A percentile compares a stretch with the other conserved stretches of the same genome.
Evolutionary conservation across 2,329 filamentous ascomycete species (phyloP).

Genomic region (Penicillium sp.): DNA sequence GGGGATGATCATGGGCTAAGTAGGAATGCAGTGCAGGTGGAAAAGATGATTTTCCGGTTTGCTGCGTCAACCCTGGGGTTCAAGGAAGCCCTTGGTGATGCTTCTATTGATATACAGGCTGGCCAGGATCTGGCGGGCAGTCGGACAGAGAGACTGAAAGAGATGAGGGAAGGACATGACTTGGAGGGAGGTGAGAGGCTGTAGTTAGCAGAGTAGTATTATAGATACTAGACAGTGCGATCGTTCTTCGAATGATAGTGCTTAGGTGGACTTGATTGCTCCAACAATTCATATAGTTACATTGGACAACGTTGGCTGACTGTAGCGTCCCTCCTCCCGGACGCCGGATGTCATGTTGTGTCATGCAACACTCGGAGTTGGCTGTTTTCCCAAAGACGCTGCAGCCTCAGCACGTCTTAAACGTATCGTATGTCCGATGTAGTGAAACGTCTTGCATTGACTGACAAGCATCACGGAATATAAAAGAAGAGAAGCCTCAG

Average conservation of each 20-base stretch:
- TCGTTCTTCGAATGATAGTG: no score
- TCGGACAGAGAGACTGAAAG: constrained; percentile 24
- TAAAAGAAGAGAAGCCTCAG: not conserved
- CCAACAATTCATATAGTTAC: not conserved
- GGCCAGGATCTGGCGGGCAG: constrained; percentile 21
- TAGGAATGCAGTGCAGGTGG: constrained; percentile 33
- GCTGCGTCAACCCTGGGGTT: constrained; percentile 32
- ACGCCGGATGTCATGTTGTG: constrained; percentile 3
- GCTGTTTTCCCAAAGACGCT: not conserved
- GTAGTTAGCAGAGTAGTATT: constrained; percentile 16
- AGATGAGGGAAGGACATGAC: constrained; percentile 34
- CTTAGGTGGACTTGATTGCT: no score
- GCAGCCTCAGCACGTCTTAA: not conserved
- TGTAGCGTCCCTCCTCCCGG: not conserved
- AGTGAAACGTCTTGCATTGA: not conserved
- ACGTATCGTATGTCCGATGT: not conserved
- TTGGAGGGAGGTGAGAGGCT: constrained; percentile 30
- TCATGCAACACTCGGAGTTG: constrained; percentile 4
- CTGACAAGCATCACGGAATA: no score
- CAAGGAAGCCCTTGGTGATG: constrained; percentile 15
- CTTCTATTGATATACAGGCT: constrained; percentile 15
- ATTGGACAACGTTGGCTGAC: not conserved
- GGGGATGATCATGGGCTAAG: constrained; percentile 42
- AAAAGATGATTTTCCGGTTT: constrained; percentile 39
- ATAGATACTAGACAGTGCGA: not conserved